Evolutionary conservation across 345 rosid species (phyloP).

Genomic region (Sonneratia alba): DNA sequence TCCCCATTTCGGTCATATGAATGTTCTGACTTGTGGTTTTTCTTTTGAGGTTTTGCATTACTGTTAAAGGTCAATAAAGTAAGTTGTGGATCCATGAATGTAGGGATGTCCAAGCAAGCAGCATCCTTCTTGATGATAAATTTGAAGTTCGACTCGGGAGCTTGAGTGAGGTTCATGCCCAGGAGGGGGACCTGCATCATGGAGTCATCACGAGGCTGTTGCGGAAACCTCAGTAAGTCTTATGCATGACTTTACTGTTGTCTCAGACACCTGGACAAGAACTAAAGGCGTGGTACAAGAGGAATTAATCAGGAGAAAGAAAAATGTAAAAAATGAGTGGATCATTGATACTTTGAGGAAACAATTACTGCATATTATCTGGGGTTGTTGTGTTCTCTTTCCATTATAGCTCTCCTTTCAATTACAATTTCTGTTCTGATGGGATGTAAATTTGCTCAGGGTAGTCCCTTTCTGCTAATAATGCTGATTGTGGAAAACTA

Average conservation of each 20-base stretch:
- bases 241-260: neutral
- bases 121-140: slow-evolving; percentile 89
- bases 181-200: slow-evolving; percentile 63
- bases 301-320: no score
- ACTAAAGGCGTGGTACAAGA: neutral
- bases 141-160: slow-evolving; percentile 96
- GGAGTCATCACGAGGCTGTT: slow-evolving; percentile 52
- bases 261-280: neutral
- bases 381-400: neutral
- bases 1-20: no score
- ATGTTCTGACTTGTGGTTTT: neutral
- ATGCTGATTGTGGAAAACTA: neutral
- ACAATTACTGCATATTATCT: neutral
- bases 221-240: slow-evolving; percentile 66
- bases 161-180: slow-evolving; percentile 51
- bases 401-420: neutral
- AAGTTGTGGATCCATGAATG: slow-evolving; percentile 9
- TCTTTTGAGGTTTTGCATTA: neutral
- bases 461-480: no score
- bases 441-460: no score
- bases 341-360: no score
- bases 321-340: no score
- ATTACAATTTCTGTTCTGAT: no score
- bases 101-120: slow-evolving; percentile 94
- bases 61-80: neutral